These are phyloP conservation scores for Verruconis gallopava DNA, from an alignment of 2,329 filamentous ascomycete species.

Conservation along the genomic window DNA sequence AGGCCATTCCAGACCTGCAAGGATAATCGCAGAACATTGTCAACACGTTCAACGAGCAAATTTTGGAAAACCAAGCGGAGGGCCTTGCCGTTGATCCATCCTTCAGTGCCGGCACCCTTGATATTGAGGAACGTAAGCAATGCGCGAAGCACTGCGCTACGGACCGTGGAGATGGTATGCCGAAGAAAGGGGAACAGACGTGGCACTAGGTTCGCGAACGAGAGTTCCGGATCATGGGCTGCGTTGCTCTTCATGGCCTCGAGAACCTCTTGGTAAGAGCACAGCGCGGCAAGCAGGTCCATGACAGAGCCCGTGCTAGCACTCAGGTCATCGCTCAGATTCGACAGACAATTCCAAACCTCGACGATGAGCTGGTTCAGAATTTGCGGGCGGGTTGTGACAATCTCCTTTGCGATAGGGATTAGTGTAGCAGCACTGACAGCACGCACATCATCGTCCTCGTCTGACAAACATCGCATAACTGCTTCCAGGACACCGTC, in stretches of 20 bases:
- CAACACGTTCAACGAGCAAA: constrained; percentile 81
- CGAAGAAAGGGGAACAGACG: constrained; percentile 90
- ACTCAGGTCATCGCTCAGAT: constrained; percentile 91
- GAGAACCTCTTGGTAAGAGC: constrained; percentile 83
- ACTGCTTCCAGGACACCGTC: constrained; percentile 87
- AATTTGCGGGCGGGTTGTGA: constrained; percentile 65
- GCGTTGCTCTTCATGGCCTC: constrained; percentile 90
- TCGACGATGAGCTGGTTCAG: constrained; percentile 79
- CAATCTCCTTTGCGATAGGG: constrained; percentile 90
- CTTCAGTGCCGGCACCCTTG: constrained; percentile 63
- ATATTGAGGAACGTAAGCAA: constrained; percentile 86
- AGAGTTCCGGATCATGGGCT: constrained; percentile 67
- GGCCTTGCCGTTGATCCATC: constrained; percentile 86
- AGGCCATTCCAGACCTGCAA: constrained; percentile 78
- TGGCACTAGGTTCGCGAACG: constrained; percentile 84
- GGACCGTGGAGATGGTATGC: constrained; percentile 93
- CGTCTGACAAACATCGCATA: constrained; percentile 85
- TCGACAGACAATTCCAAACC: constrained; percentile 93
- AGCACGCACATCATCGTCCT: constrained; percentile 89
- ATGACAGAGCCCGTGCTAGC: constrained; percentile 97
- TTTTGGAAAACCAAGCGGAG: constrained; percentile 90
- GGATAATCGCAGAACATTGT: constrained; percentile 67
- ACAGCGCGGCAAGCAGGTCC: constrained; percentile 92
- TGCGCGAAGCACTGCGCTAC: constrained; percentile 83
- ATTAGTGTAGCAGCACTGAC: constrained; percentile 96